Percentiles rank a stretch among this genome's conserved stretches.
Evolutionary conservation across 176 grass and related monocot species (phyloP).

Genomic region (Musa schizocarpa): DNA sequence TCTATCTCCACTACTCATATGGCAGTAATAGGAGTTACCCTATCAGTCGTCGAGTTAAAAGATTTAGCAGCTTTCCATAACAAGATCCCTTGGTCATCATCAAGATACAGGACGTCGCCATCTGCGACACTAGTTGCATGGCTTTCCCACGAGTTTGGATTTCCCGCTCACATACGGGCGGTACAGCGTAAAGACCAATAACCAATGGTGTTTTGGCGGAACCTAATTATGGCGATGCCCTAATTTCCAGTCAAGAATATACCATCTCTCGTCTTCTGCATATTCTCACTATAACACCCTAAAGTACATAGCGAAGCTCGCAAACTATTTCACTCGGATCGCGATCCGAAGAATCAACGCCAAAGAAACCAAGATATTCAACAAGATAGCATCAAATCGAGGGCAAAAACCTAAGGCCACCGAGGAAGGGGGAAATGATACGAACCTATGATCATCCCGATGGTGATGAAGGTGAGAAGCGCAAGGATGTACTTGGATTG

Average conservation of each 20-base stretch:
- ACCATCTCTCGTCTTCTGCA: neutral
- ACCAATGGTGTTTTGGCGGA: neutral
- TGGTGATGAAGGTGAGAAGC: slow-evolving; percentile 52
- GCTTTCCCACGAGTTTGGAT: no score
- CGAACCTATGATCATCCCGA: slow-evolving; percentile 53
- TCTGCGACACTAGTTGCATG: no score
- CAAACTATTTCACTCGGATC: neutral
- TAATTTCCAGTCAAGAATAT: neutral
- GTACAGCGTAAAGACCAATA: neutral
- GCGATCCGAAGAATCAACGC: neutral
- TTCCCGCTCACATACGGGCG: no score
- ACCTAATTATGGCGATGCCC: neutral
- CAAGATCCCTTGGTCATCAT: no score
- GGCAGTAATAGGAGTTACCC: no score
- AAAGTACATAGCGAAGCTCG: neutral
- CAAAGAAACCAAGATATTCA: neutral
- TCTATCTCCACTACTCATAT: no score
- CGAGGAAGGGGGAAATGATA: neutral
- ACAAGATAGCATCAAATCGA: neutral
- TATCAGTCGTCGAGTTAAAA: no score
- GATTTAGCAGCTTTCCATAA: no score
- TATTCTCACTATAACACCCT: neutral
- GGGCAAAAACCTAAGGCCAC: neutral
- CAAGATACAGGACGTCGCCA: no score
- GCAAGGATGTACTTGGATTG: slow-evolving; percentile 33